Conservation (phyloP, 2,329 filamentous ascomycete genomes). For the Pseudocercospora macadamiae region DNA sequence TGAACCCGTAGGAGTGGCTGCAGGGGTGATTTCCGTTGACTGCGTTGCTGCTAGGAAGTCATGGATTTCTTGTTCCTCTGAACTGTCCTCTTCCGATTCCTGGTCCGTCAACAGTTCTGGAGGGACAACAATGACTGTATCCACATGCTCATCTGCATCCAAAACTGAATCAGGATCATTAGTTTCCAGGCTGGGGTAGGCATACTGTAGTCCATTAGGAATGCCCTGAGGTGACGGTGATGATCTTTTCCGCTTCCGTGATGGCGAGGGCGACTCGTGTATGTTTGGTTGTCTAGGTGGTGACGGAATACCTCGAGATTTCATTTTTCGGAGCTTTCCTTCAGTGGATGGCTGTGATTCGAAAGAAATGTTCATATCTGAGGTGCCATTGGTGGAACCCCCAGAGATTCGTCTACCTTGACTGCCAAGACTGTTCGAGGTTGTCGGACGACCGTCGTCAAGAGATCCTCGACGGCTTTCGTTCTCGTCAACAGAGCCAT, state of each 20-base stretch:
- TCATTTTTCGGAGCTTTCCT: background rate
- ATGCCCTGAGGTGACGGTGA: conserved; percentile 24
- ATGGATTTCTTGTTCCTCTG: conserved; percentile 23
- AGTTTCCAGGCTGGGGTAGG: background rate
- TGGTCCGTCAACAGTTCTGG: conserved; percentile 20
- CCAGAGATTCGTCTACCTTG: conserved; percentile 27
- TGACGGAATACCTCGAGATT: conserved; percentile 10
- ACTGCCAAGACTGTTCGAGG: conserved; percentile 32
- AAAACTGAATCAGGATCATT: conserved; percentile 3
- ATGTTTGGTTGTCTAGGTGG: background rate
- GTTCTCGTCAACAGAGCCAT: conserved; percentile 31
- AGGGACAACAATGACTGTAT: conserved; percentile 14
- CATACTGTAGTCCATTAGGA: conserved; percentile 10
- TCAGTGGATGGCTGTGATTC: conserved; percentile 14
- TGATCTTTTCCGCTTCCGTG: conserved; percentile 35
- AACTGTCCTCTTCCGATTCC: conserved; percentile 21
- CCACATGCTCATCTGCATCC: conserved; percentile 3
- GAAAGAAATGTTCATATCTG: conserved; percentile 20
- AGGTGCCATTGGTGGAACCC: conserved; percentile 19
- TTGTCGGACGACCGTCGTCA: conserved; percentile 29
- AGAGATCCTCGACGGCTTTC: conserved; percentile 30
- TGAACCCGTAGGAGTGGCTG: conserved; percentile 24
- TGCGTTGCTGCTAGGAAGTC: conserved; percentile 21
- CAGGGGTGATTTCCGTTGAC: conserved; percentile 29
- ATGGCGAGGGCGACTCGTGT: conserved; percentile 22